A percentile compares a stretch with the other conserved stretches of the same genome.
These are phyloP conservation scores for Aquilaria sinensis DNA, from an alignment of 345 rosid genomes.

Conservation along the genomic window DNA sequence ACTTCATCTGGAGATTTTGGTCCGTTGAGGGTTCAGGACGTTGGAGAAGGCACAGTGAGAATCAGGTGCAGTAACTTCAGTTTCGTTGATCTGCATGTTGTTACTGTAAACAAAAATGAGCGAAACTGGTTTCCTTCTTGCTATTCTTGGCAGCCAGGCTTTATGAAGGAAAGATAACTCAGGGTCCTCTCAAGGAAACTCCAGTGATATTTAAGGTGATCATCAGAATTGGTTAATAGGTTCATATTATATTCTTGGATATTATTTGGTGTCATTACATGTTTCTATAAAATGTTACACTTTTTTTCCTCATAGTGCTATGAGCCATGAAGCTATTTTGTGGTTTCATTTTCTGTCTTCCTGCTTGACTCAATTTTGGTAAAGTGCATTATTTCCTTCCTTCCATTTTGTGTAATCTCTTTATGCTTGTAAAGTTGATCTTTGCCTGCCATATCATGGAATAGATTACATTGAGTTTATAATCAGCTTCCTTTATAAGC, in stretches of 20 bases:
- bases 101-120: background rate
- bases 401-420: too few species aligned
- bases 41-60: slow-evolving; percentile 83
- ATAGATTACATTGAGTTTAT: too few species aligned
- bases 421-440: too few species aligned
- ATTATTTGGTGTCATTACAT: too few species aligned
- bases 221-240: too few species aligned
- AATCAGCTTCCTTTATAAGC: too few species aligned
- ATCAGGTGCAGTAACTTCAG: slow-evolving; percentile 48
- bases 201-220: slow-evolving; percentile 69
- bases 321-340: background rate
- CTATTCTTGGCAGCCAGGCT: slow-evolving; percentile 66
- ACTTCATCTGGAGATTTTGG: slow-evolving; percentile 34
- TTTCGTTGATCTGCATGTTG: background rate
- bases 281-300: too few species aligned
- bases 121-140: slow-evolving; percentile 6
- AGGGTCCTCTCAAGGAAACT: slow-evolving; percentile 65
- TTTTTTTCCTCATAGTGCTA: too few species aligned
- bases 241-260: slow-evolving; percentile 5
- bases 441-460: too few species aligned
- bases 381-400: too few species aligned
- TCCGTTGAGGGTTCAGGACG: slow-evolving; percentile 60
- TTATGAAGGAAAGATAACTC: slow-evolving; percentile 85
- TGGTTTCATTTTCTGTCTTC: too few species aligned
- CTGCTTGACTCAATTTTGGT: too few species aligned